Conservation (phyloP, 2,329 filamentous ascomycete genomes). For the Setomelanomma holmii region DNA sequence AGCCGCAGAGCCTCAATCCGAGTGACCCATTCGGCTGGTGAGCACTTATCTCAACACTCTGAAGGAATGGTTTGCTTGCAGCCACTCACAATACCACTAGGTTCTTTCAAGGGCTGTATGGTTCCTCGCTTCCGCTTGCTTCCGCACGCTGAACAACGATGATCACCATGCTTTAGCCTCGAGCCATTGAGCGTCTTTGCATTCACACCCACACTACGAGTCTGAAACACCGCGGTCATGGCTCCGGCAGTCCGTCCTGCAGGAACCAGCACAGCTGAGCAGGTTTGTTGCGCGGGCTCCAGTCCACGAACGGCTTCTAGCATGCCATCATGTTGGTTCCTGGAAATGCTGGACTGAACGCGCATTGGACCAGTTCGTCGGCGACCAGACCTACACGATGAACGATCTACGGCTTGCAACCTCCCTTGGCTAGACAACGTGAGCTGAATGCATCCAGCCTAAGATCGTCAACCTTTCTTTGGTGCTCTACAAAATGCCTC, state of each 20-base stretch:
- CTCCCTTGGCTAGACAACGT: background rate
- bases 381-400: background rate
- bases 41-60: slow-evolving; percentile 15
- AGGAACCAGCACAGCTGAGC: slow-evolving; percentile 14
- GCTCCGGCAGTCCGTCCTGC: slow-evolving; percentile 15
- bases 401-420: background rate
- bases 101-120: slow-evolving; percentile 2
- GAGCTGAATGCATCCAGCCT: background rate
- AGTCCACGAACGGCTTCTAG: background rate
- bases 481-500: slow-evolving; percentile 1
- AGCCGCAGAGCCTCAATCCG: slow-evolving; percentile 17
- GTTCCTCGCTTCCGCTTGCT: slow-evolving; percentile 12
- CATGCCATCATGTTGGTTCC: too few relatives aligned
- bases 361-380: background rate
- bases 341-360: too few relatives aligned
- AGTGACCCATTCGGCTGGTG: slow-evolving; percentile 8
- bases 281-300: slow-evolving; percentile 1
- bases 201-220: slow-evolving; percentile 13
- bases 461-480: background rate
- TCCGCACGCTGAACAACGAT: slow-evolving; percentile 16
- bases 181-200: slow-evolving; percentile 19
- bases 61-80: slow-evolving; percentile 5
- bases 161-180: slow-evolving; percentile 14
- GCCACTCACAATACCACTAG: slow-evolving; percentile 10
- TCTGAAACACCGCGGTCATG: slow-evolving; percentile 16